These are phyloP conservation scores for Xylariaceae sp. DNA, from an alignment of 2,329 filamentous ascomycete species.

Conservation along the genomic window DNA sequence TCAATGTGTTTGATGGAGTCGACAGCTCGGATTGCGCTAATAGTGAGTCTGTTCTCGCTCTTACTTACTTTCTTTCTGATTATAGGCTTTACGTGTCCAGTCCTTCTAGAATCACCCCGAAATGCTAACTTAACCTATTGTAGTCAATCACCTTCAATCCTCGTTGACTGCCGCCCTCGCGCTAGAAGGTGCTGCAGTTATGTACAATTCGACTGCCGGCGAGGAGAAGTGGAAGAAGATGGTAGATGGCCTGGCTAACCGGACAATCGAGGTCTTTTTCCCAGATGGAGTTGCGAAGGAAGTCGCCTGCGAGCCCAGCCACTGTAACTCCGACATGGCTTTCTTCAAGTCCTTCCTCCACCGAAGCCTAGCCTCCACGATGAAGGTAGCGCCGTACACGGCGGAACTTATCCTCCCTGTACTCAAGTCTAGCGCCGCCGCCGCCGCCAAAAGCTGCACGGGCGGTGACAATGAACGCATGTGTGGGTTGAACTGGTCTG, in stretches of 20 bases:
- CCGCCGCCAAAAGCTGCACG: constrained; percentile 47
- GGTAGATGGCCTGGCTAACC: constrained; percentile 54
- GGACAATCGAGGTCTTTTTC: constrained; percentile 55
- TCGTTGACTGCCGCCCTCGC: constrained; percentile 56
- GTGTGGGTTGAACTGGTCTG: constrained; percentile 36
- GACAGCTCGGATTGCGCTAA: constrained; percentile 47
- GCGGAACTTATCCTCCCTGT: constrained; percentile 43
- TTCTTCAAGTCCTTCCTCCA: constrained; percentile 63
- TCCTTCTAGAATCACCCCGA: no score
- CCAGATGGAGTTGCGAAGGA: constrained; percentile 58
- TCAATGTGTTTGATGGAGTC: constrained; percentile 56
- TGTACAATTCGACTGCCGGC: constrained; percentile 49
- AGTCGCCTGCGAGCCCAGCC: constrained; percentile 55
- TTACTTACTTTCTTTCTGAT: background rate
- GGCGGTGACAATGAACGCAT: constrained; percentile 42
- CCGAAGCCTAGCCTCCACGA: constrained; percentile 53
- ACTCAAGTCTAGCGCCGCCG: constrained; percentile 47
- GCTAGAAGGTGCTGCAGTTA: constrained; percentile 49
- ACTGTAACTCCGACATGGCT: constrained; percentile 60
- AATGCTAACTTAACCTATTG: background rate
- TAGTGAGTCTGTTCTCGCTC: constrained; percentile 13
- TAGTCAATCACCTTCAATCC: constrained; percentile 54
- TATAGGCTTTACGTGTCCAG: background rate
- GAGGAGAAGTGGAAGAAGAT: constrained; percentile 54
- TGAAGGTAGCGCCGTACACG: constrained; percentile 47